phyloP scores from a whole-genome alignment of 2,329 filamentous ascomycete genomes.

The Dothideomycetes sp. region DNA sequence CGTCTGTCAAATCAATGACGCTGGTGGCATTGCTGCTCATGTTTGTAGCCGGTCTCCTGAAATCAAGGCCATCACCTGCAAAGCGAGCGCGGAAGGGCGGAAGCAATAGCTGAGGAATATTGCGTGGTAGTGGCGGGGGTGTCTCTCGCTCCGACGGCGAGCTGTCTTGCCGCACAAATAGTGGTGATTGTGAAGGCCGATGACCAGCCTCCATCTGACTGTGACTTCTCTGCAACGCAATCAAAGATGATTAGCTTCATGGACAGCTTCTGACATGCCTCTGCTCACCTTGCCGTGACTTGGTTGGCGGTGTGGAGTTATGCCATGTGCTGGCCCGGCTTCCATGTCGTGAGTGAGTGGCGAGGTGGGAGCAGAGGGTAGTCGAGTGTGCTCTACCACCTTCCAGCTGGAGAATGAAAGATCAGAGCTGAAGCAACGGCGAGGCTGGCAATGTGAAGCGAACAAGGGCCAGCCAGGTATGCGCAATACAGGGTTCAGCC shows the following conservation, averaged over 20 bases:
- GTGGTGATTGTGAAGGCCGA: constrained; percentile 9
- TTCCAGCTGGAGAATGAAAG: background rate
- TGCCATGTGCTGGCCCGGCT: background rate
- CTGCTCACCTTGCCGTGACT: background rate
- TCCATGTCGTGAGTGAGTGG: background rate
- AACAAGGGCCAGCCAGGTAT: too few relatives aligned
- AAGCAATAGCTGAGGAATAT: background rate
- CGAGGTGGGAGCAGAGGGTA: background rate
- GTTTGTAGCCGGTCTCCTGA: constrained; percentile 32
- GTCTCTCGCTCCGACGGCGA: constrained; percentile 1
- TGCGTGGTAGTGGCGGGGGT: constrained; percentile 2
- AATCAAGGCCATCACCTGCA: constrained; percentile 45
- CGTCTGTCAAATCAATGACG: constrained; percentile 27
- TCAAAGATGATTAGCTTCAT: background rate
- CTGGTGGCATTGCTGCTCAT: constrained; percentile 1
- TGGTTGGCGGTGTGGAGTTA: background rate
- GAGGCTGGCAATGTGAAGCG: background rate
- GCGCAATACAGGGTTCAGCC: too few relatives aligned
- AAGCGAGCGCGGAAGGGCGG: constrained; percentile 21
- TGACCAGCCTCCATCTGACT: constrained; percentile 4
- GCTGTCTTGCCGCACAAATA: constrained; percentile 18
- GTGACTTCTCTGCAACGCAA: constrained; percentile 1
- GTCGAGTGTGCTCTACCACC: background rate
- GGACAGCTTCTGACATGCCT: background rate
- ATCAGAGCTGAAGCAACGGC: background rate